Evolutionary conservation across 2,329 filamentous ascomycete species (phyloP), one percentile per base, ranked within the genome.

Genomic region (Trichoderma atrobrunneum): DNA sequence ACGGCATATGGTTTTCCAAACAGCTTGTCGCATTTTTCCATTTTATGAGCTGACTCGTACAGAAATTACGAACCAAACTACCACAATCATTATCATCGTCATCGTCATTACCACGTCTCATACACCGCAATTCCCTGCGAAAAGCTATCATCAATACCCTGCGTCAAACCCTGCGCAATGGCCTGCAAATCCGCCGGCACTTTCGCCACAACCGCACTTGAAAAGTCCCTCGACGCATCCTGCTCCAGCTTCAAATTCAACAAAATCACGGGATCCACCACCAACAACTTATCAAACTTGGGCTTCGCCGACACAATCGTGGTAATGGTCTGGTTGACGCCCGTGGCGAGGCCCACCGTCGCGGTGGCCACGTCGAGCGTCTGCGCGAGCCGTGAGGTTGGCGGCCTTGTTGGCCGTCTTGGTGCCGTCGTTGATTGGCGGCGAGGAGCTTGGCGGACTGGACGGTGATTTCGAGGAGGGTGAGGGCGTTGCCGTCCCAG

Each of bases 201-300:
- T 77, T 85, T 86, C 3, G 73, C 76, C 8, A 84, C 73, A 11
- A 86, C 77, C 0, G 80, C 81, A 3, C 72, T 73, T 51, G 80
- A 81, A 54, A 85, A 81, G 11, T 82, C 78, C 28, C 77, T 76
- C 0, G 83, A 83, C 0, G 84, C 83, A 1, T 76, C 73, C 75
- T 82, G 80, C 78, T 86, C 79, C 7, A 80, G 72, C 70, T 82
- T 75, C 30, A 88, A 75, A 72, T 82, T 83, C 18, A 84, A 57
- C 51, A 85, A 76, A 43, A 87, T 84, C 43, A 85, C 75, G 0
- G 84, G 83, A 61, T 78, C 80, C 30, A 86, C 80, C 43, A 87
- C 74, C 1, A 84, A 67, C 7, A 85, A 76, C 51, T 78, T 77
- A 74, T 85, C 82, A 72, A 87, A 87, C 73, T 84, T 83, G 24